phyloP scores from a whole-genome alignment of 768 basidiomycete species.

The Butyriboletus loyo region DNA sequence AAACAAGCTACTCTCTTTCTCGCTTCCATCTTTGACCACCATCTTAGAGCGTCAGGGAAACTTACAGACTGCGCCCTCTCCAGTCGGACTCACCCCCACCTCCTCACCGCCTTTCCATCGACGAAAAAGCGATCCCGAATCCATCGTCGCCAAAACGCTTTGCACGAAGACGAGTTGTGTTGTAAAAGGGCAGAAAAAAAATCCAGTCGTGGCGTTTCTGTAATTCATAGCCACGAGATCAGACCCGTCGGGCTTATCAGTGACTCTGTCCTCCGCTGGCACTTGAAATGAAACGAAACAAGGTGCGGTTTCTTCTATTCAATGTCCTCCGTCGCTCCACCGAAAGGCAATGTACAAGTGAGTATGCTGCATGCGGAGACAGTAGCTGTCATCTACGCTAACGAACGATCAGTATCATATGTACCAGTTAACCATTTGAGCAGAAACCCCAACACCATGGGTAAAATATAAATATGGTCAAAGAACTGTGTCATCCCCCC shows the following conservation, averaged over 20 bases:
- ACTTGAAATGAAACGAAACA: neutral
- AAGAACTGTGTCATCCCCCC: neutral
- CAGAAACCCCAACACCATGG: neutral
- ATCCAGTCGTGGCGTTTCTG: neutral
- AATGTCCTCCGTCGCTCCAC: neutral
- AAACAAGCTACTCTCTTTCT: constrained; percentile 12
- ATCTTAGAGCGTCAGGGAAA: neutral
- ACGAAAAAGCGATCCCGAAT: neutral
- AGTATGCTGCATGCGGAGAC: neutral
- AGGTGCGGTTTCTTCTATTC: neutral
- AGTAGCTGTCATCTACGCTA: neutral
- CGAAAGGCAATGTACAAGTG: neutral
- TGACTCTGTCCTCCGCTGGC: too few species aligned
- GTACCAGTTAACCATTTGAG: neutral
- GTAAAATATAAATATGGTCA: neutral
- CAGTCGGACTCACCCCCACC: neutral
- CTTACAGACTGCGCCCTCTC: neutral
- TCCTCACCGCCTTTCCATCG: neutral
- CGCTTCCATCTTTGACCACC: constrained; percentile 14
- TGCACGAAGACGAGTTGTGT: neutral
- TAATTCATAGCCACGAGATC: neutral
- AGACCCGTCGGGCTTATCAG: neutral
- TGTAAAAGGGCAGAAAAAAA: neutral
- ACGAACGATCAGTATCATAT: neutral
- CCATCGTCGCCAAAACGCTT: neutral